Base-by-base conservation (phyloP, 1,284 basidiomycete genomes). In the Pholiota adiposa region DNA sequence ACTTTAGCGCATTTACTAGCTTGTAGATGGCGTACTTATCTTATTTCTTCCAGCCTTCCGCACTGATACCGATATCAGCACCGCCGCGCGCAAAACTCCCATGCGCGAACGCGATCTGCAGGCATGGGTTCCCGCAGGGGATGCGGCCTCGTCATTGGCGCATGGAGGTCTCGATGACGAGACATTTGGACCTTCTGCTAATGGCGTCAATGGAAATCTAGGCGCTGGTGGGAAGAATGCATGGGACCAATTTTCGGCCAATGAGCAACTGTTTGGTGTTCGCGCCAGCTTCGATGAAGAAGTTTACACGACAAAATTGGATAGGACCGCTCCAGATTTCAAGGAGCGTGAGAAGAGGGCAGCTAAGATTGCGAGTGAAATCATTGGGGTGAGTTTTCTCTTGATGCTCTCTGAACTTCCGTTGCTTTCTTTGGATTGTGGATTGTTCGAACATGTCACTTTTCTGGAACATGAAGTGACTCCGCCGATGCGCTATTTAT, bases 241-340 rank as follows among this genome's bases (percentile, higher is more conserved):
- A 0, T 99, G 97, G 97, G 96, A 99, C 74, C 97, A 99, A 77
- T 99, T 99, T 69, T 90, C 90, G 41, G 93, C 83, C 57, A 99
- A 99, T 75, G 96, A 98, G 75, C 85, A 91, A 67, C 82, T 94
- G 62, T 98, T 98, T 72, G 97, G 97, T 18, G 88, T 96, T 64
- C 95, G 85, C 70, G 94, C 95, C 8, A 87, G 88, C 70, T 99
- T 95, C 74, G 90, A 98, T 69, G 97, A 99, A 77, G 92, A 96
- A 61, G 72, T 90, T 43, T 99, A 99, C 76, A 99, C 97, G 19
- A 99, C 97, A 43, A 95, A 89, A 77, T 83, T 99, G 52, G 94
- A 99, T 73, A 87, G 93, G 65, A 85, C 78, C 60, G 90, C 86
- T 23, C 86, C 91, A 27, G 94, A 96, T 73, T 98, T 86, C 75